Evolutionary conservation across 192 early-diverging fungal genomes (phyloP), one percentile per base, ranked within the genome.

Genomic region (Podila minutissima): DNA sequence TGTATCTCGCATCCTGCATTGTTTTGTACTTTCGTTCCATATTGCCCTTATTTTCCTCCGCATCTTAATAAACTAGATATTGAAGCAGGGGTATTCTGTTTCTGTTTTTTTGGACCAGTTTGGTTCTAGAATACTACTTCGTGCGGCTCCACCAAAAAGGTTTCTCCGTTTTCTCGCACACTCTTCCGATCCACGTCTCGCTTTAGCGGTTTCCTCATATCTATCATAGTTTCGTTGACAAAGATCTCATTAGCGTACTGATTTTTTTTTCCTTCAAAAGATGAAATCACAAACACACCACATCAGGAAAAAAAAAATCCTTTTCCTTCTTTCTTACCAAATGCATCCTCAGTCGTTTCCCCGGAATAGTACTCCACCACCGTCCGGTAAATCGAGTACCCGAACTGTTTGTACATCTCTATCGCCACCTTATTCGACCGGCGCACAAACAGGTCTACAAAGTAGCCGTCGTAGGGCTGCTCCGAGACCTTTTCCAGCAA

Each of bases 361-460:
- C 88, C 88, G 9, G 86, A 88, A 85, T 99, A 99, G 88, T 99
- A 99, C 35, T 89, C 91, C 49, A 92, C 74, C 28, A 99, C 97
- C 31, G 93, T 88, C 32, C 97, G 82, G 84, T 95, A 98, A 22
- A 98, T 91, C 11, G 91, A 89, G 76, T 99, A 99, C 31, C 97
- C 97, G 67, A 99, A 91, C 63, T 88, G 89, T 59, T 92, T 90
- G 79, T 99, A 99, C 96, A 99, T 97, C 28, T 83, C 84, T 17
- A 98, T 93, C 0, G 98, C 98, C 19, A 97, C 92, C 17, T 87
- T 76, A 83, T 99, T 99, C 4, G 96, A 97, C n/a, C 88, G 83
- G 6, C 98, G 85, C 12, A 99, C 98, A 85, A 97, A 99, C 62
- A 99, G 85, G 87, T 99, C 98, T 4, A 99, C 97, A 88, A 96